Base-by-base conservation (phyloP, 169 alveolate genomes). In the Plasmodium vivax region DNA sequence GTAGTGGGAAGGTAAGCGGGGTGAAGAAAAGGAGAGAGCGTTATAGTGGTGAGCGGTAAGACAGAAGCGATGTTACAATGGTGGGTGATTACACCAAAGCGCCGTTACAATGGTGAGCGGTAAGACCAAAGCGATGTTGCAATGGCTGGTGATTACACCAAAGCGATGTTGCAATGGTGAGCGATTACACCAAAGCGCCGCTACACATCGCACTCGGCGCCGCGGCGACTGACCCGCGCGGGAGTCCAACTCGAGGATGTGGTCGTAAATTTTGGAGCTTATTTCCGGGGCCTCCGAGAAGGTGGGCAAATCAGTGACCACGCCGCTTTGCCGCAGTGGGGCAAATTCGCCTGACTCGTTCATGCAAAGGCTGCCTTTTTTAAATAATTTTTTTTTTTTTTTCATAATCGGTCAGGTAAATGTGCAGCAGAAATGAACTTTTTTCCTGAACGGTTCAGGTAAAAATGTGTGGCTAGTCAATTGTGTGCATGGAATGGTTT, bases 241-340 rank as follows among this genome's bases (percentile, higher is more conserved):
- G 58, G 58, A 58, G 75, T 87, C 62, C 73, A 56, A 27, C 32
- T 79, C 71, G n/a, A 87, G 82, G 47, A 79, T 87, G 43, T 45
- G 36, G 45, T 87, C 82, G 45, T 87, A 87, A 47, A 77, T 56
- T 54, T 87, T 81, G 10, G 88, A 77, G 47, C 81, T 87, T 51
- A 87, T 87, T 34, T 77, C 27, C 45, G 10, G 41, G 12, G 43
- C 12, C 43, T 87, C 82, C 72, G 82, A 56, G 82, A 87, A 27
- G 16, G 73, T 87, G 45, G 38, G 73, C 19, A 75, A 30, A 87
- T 80, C 54, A n/a, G 74, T 23, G 45, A 2, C 16, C 30, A 23
- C 51, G n/a, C 32, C 56, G 43, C 38, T 87, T 56, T 87, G 34
- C 72, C 36, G 58, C 27, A 54, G 77, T 12, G 71, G 68, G 47